Base-by-base conservation (phyloP, 2,329 filamentous ascomycete genomes). In the Clonostachys rhizophaga region DNA sequence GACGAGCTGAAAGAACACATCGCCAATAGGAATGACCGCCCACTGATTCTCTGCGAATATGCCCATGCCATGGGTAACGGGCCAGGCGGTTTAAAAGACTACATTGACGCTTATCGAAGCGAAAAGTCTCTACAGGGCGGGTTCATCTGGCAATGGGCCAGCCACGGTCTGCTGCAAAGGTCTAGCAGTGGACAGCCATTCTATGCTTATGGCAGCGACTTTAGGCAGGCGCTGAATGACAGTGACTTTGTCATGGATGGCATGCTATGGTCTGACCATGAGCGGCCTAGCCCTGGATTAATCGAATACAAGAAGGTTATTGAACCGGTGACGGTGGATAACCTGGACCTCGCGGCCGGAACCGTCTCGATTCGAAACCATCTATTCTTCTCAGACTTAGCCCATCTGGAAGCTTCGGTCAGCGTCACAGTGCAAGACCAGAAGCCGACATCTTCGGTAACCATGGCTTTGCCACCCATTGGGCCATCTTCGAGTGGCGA, bases 61-160 rank as follows among this genome's bases (percentile, higher is more conserved):
- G 75, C 63, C 0, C 77, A 80, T 55, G 84, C 86, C 1, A 89
- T 89, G 85, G 86, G 86, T 6, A 89, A 89, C 55, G 86, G 84
- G 0, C 86, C 86, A 0, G 86, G 86, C 2, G 78, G 78, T 34
- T 70, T 89, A 9, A 75, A 84, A 50, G 85, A 88, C 50, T 89
- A 89, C 50, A 71, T 84, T 44, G 71, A 81, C 40, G 71, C 75
- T 0, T 89, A 88, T 65, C 75, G 78, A 35, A 70, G 71, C 24
- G 68, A 86, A 49, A 75, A 75, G 1, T 73, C 75, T 3, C 71
- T 88, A 0, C 84, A 87, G 55, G 85, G 85, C 8, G 85, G 84
- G 0, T 83, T 77, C 50, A 76, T 84, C 54, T 85, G 81, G 81
- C 81, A 84, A 55, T 85, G 81, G 81, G 77, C 76, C 0, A 84